Percentiles rank a stretch among this genome's conserved stretches.
Evolutionary conservation across 2,329 filamentous ascomycete genomes (phyloP).

Genomic region (Gliomastix tumulicola): DNA sequence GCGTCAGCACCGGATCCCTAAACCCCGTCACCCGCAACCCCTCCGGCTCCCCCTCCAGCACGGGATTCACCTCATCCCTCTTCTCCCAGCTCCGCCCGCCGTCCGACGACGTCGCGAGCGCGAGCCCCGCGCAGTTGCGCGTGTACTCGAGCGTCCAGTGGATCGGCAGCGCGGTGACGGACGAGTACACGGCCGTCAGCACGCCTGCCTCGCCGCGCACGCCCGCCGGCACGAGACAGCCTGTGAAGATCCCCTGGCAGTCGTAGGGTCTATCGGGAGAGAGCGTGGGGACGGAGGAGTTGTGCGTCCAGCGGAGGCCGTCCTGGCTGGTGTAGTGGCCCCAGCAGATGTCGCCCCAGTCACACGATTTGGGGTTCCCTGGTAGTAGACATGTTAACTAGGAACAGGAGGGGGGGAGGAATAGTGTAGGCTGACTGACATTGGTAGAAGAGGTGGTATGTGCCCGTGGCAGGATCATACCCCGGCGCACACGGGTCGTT

Average conservation of each 20-base stretch:
- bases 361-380: slow-evolving; percentile 26
- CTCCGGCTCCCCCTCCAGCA: slow-evolving; percentile 19
- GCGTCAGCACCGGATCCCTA: slow-evolving; percentile 20
- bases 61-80: slow-evolving; percentile 18
- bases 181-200: slow-evolving; percentile 25
- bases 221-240: slow-evolving; percentile 40
- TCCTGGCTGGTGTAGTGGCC: slow-evolving; percentile 40
- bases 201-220: slow-evolving; percentile 27
- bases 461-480: slow-evolving; percentile 36
- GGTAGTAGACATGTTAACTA: slow-evolving; percentile 10
- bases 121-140: slow-evolving; percentile 30
- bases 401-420: slow-evolving; percentile 23
- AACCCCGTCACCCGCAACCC: slow-evolving; percentile 20
- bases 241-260: slow-evolving; percentile 43
- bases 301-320: slow-evolving; percentile 33
- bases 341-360: slow-evolving; percentile 35
- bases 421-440: slow-evolving; percentile 27
- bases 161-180: slow-evolving; percentile 22
- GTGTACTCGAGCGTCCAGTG: slow-evolving; percentile 29
- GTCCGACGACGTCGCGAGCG: slow-evolving; percentile 28
- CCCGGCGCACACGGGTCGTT: slow-evolving; percentile 42
- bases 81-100: slow-evolving; percentile 25
- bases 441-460: slow-evolving; percentile 47
- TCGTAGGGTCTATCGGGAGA: slow-evolving; percentile 35
- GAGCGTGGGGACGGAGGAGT: slow-evolving; percentile 20